Base-by-base conservation (phyloP, 1,139 yeast genomes). In the Kodamaea plutei region DNA sequence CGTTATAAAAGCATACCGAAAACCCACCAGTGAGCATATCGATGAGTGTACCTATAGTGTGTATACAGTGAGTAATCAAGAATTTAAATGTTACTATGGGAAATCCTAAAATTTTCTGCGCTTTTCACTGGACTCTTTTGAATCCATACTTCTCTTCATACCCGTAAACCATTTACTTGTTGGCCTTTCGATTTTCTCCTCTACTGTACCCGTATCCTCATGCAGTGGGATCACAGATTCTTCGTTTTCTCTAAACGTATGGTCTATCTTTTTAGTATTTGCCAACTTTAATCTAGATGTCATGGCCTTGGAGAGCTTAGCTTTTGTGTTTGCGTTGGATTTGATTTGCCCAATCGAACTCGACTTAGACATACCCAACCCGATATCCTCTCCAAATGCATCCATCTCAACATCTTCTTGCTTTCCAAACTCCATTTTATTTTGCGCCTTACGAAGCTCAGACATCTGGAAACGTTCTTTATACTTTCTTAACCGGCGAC, bases 401-500 rank as follows among this genome's bases (percentile, higher is more conserved):
- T 81, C 87, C 38, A 68, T 66, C 4, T 72, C 64, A 0, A 80
- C 69, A 19, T 73, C 79, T 50, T 84, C 94, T 38, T 68, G 66
- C 44, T 79, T 71, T 6, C 95, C 96, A 59, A 89, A 89, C 29
- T 73, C 82, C 76, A 89, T 72, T 45, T 84, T 75, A 51, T 89
- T 88, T 45, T 87, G 95, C 2, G 95, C 84, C 45, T 79, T 79
- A 22, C 89, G 79, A 25, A 84, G 54, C 31, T 88, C 95, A 0
- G 95, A 82, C 69, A 83, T 72, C 48, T 80, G 80, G 57, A 82
- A 80, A 47, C 84, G 76, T 50, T 88, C 87, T 52, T 84, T 85
- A 64, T 78, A 73, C 55, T 87, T 87, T 30, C 95, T 66, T 41
- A 83, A 70, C 37, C 89, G 64, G 41, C 78, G 64, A 1, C 99